Percentiles rank a stretch among this genome's conserved stretches.
Evolutionary conservation across 1,284 basidiomycete species (phyloP).

Genomic region (Trichosporon asahii): DNA sequence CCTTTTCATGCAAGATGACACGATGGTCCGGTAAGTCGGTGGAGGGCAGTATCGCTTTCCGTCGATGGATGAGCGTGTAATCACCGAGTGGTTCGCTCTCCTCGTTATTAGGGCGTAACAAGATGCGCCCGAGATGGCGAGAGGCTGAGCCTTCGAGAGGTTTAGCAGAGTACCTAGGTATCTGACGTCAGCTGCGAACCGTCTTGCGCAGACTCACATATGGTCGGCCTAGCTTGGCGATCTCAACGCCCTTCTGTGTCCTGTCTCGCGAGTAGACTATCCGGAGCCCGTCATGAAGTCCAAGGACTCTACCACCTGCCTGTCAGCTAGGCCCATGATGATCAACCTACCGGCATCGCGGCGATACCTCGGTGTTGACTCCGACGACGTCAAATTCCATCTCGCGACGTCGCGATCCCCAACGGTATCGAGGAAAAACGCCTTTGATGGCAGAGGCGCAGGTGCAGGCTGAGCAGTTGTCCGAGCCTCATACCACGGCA

Average conservation of each 20-base stretch:
- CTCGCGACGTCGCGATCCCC: conserved; percentile 38
- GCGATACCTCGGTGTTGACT: conserved; percentile 29
- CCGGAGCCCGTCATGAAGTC: conserved; percentile 29
- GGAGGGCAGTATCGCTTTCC: background rate
- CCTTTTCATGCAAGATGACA: conserved; percentile 22
- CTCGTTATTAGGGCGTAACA: conserved; percentile 12
- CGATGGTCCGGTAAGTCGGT: conserved; percentile 21
- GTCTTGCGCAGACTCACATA: conserved; percentile 16
- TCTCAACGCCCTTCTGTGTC: conserved; percentile 35
- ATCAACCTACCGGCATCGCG: conserved; percentile 31
- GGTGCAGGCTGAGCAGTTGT: background rate
- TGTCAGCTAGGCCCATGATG: background rate
- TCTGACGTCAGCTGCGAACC: conserved; percentile 11
- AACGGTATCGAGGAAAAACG: conserved; percentile 33
- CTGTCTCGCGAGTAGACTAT: conserved; percentile 31
- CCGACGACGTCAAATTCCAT: conserved; percentile 23
- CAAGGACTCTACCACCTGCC: conserved; percentile 30
- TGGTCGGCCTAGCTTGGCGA: conserved; percentile 29
- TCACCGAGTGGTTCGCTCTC: conserved; percentile 9
- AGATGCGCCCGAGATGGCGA: conserved; percentile 15
- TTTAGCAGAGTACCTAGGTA: conserved; percentile 21
- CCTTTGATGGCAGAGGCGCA: conserved; percentile 21
- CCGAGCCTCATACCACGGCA: conserved; percentile 37
- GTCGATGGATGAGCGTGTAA: conserved; percentile 15
- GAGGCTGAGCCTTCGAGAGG: conserved; percentile 16